phyloP scores from a whole-genome alignment of 768 basidiomycete species.

The Leccinum variicolor region DNA sequence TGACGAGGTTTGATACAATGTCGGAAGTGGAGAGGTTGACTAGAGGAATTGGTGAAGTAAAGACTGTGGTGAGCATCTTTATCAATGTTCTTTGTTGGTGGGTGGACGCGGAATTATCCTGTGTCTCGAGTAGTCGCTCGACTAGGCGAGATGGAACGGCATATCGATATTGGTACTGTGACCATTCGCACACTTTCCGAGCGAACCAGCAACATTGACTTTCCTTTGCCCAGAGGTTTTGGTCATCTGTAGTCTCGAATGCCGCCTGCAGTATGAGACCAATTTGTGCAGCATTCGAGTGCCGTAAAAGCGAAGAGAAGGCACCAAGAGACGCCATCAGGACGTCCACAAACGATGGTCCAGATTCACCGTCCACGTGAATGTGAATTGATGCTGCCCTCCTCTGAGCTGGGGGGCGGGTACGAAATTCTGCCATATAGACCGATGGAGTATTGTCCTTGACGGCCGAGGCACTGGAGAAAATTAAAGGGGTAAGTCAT shows the following conservation, averaged over 20 bases:
- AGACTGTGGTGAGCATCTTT: slow-evolving; percentile 79
- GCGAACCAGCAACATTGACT: slow-evolving; percentile 83
- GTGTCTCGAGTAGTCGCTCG: slow-evolving; percentile 66
- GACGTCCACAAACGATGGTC: slow-evolving; percentile 72
- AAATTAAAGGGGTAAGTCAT: not conserved
- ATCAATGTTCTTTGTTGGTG: slow-evolving; percentile 59
- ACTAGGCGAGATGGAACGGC: slow-evolving; percentile 83
- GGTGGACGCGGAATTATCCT: slow-evolving; percentile 47
- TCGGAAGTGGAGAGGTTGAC: slow-evolving; percentile 92
- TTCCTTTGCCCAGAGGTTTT: slow-evolving; percentile 59
- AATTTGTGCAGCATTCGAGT: slow-evolving; percentile 75
- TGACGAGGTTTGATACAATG: slow-evolving; percentile 74
- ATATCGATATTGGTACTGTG: slow-evolving; percentile 91
- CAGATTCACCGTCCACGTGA: slow-evolving; percentile 85
- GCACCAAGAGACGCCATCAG: slow-evolving; percentile 70
- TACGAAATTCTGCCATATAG: slow-evolving; percentile 82
- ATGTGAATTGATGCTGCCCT: slow-evolving; percentile 87
- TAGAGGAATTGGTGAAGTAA: slow-evolving; percentile 77
- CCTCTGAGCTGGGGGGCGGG: slow-evolving; percentile 72
- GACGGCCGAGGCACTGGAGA: slow-evolving; percentile 51
- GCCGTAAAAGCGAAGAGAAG: slow-evolving; percentile 66
- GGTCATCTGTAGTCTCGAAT: slow-evolving; percentile 62
- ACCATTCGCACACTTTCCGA: slow-evolving; percentile 76
- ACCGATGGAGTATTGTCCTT: slow-evolving; percentile 72
- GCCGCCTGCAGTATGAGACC: slow-evolving; percentile 68